Evolutionary conservation across 495 filamentous ascomycete genomes (phyloP), one percentile per base, ranked within the genome.

Genomic region (Rostrohypoxylon terebratum): DNA sequence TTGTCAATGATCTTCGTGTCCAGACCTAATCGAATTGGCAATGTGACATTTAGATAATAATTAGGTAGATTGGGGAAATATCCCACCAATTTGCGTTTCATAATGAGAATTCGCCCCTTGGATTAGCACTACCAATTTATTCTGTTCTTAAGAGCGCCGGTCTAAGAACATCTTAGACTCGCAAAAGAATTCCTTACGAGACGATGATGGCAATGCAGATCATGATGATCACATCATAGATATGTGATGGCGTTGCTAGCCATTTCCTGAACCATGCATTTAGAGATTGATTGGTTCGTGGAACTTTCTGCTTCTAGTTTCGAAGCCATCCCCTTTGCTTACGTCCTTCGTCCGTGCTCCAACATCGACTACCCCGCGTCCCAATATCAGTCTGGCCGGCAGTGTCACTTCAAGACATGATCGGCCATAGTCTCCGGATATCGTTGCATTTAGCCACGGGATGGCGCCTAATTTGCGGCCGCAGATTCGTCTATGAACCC

Each of bases 341-440:
- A 55, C 59, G 34, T 68, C 48, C 66, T 66, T 66, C 71, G 66
- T 66, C 62, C 59, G 34, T 68, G 57, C 66, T 66, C 71, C 71
- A 69, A 69, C 62, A 28, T 38, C 53, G 45, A 31, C 62, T 74
- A 74, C 71, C 71, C 71, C 71, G 71, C 71, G 66, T 33, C 28
- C 20, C 36, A 59, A 66, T 69, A 74, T 62, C 65, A 42, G 48
- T 51, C 47, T 44, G 23, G 42, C 66, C 60, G 66, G 50, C 25
- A 45, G n/a, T 66, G 71, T 66, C 57, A 73, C 61, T 57, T n/a
- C 2, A 11, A 59, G 48, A 21, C 57, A 64, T 66, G 65, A 73
- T 66, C 66, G 61, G 59, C 57, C 48, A 66, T 14, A 57, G 38
- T 61, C n/a, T 40, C 47, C 61, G 58, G 44, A 63, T 69, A 63